Conservation (phyloP, 768 basidiomycete genomes). For the Glaciozyma antarctica region DNA sequence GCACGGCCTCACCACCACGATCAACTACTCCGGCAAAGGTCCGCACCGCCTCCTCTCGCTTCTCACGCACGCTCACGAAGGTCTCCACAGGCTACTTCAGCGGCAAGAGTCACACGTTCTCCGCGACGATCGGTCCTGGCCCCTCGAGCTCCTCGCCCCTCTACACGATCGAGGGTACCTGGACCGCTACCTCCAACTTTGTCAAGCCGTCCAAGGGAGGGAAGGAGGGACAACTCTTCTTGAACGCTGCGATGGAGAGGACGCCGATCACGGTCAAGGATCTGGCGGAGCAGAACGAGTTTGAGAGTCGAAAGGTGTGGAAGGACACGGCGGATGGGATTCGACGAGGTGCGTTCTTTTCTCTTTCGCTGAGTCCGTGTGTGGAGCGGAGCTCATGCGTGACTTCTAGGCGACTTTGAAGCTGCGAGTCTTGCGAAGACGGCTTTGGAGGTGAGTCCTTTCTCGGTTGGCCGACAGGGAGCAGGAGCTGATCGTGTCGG, state of each 20-base stretch:
- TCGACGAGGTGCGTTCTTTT: constrained; percentile 43
- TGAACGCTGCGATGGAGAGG: constrained; percentile 63
- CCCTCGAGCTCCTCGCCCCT: constrained; percentile 36
- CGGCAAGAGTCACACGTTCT: constrained; percentile 87
- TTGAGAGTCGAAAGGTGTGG: constrained; percentile 83
- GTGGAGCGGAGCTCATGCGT: not conserved
- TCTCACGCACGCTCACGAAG: not conserved
- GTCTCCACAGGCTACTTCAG: constrained; percentile 58
- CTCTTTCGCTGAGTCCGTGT: not conserved
- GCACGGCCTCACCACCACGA: constrained; percentile 45
- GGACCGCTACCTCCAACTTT: constrained; percentile 48
- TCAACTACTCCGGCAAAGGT: constrained; percentile 90
- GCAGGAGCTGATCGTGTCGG: not conserved
- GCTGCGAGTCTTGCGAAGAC: constrained; percentile 78
- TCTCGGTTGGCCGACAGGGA: not conserved
- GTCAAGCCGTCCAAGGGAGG: constrained; percentile 46
- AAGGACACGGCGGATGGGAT: constrained; percentile 79
- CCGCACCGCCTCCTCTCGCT: constrained; percentile 8
- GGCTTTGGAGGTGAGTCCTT: constrained; percentile 63
- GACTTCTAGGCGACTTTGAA: constrained; percentile 64
- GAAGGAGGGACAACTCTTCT: constrained; percentile 52
- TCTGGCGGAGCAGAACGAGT: constrained; percentile 55
- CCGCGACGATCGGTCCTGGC: constrained; percentile 49
- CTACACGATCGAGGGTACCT: constrained; percentile 64
- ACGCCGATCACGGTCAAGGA: constrained; percentile 62